Conservation (phyloP, 1,284 basidiomycete species). For the Rhodotorula sp. region DNA sequence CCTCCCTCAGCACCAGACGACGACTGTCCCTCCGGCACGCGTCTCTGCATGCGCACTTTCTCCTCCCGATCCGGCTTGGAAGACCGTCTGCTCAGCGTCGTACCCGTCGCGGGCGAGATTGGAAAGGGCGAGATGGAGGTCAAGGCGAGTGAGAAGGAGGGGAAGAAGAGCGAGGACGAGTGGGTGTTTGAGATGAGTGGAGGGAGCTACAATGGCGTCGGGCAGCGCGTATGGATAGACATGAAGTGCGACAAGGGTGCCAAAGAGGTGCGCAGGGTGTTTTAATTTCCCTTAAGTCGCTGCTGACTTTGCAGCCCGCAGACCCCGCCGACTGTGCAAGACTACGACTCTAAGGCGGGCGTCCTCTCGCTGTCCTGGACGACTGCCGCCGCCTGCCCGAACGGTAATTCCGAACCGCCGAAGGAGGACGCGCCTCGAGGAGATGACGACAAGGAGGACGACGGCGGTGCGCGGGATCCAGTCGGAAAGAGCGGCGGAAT, state of each 20-base stretch:
- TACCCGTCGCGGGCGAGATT: slow-evolving; percentile 23
- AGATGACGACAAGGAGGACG: slow-evolving; percentile 48
- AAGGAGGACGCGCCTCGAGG: slow-evolving; percentile 18
- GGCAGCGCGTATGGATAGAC: slow-evolving; percentile 29
- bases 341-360: slow-evolving; percentile 59
- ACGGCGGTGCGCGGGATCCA: slow-evolving; percentile 36
- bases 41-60: slow-evolving; percentile 29
- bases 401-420: slow-evolving; percentile 53
- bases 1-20: slow-evolving; percentile 13
- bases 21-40: slow-evolving; percentile 31
- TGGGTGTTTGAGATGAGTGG: slow-evolving; percentile 32
- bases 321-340: slow-evolving; percentile 56
- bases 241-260: slow-evolving; percentile 34
- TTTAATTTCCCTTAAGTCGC: background rate
- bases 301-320: background rate
- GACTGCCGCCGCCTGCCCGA: slow-evolving; percentile 43
- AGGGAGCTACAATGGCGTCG: slow-evolving; percentile 26
- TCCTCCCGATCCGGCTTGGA: slow-evolving; percentile 19
- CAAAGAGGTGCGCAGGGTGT: slow-evolving; percentile 17
- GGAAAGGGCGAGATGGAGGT: background rate
- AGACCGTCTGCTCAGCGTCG: slow-evolving; percentile 32
- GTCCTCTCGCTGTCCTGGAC: slow-evolving; percentile 60
- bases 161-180: background rate
- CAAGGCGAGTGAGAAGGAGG: slow-evolving; percentile 3
- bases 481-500: slow-evolving; percentile 53